Evolutionary conservation across 1,139 yeast genomes (phyloP).

Genomic region (Candida albicans): DNA sequence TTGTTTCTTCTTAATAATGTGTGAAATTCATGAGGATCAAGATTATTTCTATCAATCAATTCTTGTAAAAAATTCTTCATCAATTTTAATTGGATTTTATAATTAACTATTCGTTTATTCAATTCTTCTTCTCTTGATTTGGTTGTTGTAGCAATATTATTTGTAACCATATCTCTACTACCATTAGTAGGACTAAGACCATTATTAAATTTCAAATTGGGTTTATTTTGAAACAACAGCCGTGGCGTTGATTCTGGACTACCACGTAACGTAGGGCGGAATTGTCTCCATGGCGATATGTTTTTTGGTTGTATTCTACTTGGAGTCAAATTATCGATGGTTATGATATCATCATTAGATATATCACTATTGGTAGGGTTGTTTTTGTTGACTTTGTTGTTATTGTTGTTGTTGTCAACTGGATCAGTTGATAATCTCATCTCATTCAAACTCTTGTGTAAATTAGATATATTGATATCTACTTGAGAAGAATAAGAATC

Average conservation of each 20-base stretch:
- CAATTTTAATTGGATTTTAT: conserved; percentile 43
- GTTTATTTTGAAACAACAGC: conserved; percentile 15
- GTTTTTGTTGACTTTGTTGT: not conserved
- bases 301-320: conserved; percentile 9
- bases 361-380: not conserved
- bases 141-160: conserved; percentile 9
- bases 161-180: conserved; percentile 8
- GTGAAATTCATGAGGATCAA: conserved; percentile 6
- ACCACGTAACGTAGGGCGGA: conserved; percentile 25
- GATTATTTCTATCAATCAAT: conserved; percentile 29
- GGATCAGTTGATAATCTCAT: conserved; percentile 13
- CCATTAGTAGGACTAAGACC: conserved; percentile 3
- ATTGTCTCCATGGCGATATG: conserved; percentile 33
- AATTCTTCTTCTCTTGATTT: conserved; percentile 30
- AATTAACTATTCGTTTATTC: conserved; percentile 42
- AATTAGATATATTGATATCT: conserved; percentile 25
- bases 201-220: conserved; percentile 4
- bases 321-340: not conserved
- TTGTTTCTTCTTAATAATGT: not conserved
- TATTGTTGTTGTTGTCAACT: not conserved
- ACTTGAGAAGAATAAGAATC: conserved; percentile 11
- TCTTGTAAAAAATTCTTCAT: conserved; percentile 44
- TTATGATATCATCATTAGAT: not conserved
- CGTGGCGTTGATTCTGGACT: conserved; percentile 9
- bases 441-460: conserved; percentile 23